Evolutionary conservation across 208 protist species (phyloP).

Genomic region (Crithidia expoeki): DNA sequence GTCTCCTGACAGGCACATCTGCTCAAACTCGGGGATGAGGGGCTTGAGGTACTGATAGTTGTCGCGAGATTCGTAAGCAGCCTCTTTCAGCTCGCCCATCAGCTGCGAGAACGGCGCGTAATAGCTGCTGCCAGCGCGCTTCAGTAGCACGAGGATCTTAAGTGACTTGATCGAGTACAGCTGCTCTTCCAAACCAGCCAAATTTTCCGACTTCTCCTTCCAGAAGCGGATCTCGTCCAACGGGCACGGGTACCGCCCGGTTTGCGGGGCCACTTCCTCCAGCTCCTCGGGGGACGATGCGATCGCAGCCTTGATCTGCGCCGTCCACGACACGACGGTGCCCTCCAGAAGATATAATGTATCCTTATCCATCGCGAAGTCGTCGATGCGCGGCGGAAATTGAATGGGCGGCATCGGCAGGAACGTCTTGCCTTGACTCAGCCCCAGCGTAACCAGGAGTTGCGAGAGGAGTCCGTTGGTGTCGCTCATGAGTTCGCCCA

Average conservation of each 20-base stretch:
- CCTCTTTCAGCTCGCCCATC: constrained; percentile 88
- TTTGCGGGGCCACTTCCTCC: constrained; percentile 60
- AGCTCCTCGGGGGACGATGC: constrained; percentile 87
- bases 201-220: constrained; percentile 94
- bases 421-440: constrained; percentile 93
- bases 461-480: constrained; percentile 88
- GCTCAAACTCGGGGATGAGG: constrained; percentile 83
- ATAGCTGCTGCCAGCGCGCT: constrained; percentile 91
- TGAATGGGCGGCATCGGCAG: constrained; percentile 92
- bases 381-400: constrained; percentile 81
- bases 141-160: constrained; percentile 93
- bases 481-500: constrained; percentile 92
- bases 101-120: constrained; percentile 88
- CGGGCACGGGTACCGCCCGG: constrained; percentile 85
- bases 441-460: constrained; percentile 91
- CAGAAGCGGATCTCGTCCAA: constrained; percentile 96
- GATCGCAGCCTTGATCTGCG: constrained; percentile 92
- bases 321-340: constrained; percentile 92
- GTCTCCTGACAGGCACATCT: constrained; percentile 63
- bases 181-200: constrained; percentile 93
- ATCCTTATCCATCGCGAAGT: constrained; percentile 86
- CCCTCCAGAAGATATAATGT: constrained; percentile 92
- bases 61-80: constrained; percentile 84
- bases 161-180: constrained; percentile 91
- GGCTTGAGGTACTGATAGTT: constrained; percentile 94